Percentiles rank a stretch among this genome's conserved stretches.
phyloP scores from a whole-genome alignment of 768 basidiomycete species.

The Tylopilus intermedius region DNA sequence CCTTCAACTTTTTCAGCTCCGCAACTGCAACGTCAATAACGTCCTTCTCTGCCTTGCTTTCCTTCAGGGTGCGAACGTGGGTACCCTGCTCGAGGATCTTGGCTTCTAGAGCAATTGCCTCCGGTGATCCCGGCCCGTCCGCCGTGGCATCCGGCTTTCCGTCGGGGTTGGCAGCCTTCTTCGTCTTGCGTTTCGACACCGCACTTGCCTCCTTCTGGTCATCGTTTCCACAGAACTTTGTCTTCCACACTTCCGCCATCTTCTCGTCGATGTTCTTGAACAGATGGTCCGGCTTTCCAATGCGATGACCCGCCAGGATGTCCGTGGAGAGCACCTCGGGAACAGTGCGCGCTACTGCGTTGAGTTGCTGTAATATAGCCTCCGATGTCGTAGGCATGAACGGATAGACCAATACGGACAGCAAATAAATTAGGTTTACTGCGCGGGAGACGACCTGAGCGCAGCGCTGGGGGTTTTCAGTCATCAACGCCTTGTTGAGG shows the following conservation, averaged over 20 bases:
- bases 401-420: constrained; percentile 83
- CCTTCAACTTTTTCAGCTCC: constrained; percentile 61
- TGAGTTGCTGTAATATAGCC: constrained; percentile 78
- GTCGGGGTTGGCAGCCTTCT: constrained; percentile 47
- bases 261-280: constrained; percentile 94
- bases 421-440: constrained; percentile 86
- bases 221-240: constrained; percentile 68
- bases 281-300: constrained; percentile 83
- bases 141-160: constrained; percentile 41
- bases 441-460: constrained; percentile 88
- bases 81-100: constrained; percentile 75
- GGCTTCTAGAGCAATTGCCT: constrained; percentile 66
- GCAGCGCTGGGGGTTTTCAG: constrained; percentile 75
- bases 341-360: constrained; percentile 80
- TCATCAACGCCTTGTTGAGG: constrained; percentile 85
- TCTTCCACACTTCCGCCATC: constrained; percentile 78
- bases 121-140: constrained; percentile 62
- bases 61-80: constrained; percentile 66
- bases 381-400: constrained; percentile 93
- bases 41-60: constrained; percentile 43
- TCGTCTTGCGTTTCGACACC: constrained; percentile 47
- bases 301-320: constrained; percentile 78
- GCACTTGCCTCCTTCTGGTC: constrained; percentile 39
- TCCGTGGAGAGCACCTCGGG: constrained; percentile 72
- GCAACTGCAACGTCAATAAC: constrained; percentile 45